phyloP scores from a whole-genome alignment of 106 monocot genomes.

The Platanthera zijinensis region DNA sequence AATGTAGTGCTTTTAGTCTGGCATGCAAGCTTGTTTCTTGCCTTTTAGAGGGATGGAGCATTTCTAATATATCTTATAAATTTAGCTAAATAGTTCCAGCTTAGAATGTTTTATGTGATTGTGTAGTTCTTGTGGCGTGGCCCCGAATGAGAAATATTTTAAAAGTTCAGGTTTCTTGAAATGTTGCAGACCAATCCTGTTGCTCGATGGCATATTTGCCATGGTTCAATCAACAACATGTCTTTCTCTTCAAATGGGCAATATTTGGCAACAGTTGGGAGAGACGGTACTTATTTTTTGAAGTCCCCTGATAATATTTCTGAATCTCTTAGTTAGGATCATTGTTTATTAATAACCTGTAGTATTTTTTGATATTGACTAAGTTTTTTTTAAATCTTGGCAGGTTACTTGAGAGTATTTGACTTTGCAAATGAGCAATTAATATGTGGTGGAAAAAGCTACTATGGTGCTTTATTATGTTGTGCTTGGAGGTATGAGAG shows the following conservation, averaged over 20 bases:
- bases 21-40: too few relatives aligned
- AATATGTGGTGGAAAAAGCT: slow-evolving; percentile 80
- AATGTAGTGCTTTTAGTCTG: too few relatives aligned
- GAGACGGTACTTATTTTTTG: slow-evolving; percentile 51
- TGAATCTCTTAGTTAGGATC: not conserved
- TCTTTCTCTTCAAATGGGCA: slow-evolving; percentile 69
- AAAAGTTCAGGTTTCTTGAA: too few relatives aligned
- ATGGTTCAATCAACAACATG: slow-evolving; percentile 72
- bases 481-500: slow-evolving; percentile 73
- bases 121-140: too few relatives aligned
- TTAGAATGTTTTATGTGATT: too few relatives aligned
- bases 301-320: not conserved
- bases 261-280: slow-evolving; percentile 64
- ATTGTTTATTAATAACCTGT: slow-evolving; percentile 1
- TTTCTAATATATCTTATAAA: too few relatives aligned
- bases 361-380: slow-evolving; percentile 2
- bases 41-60: too few relatives aligned
- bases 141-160: too few relatives aligned
- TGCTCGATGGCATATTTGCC: slow-evolving; percentile 89
- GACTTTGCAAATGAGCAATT: slow-evolving; percentile 64
- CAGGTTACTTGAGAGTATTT: slow-evolving; percentile 87
- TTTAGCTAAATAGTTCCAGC: too few relatives aligned
- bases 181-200: slow-evolving; percentile 71
- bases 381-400: not conserved
- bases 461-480: slow-evolving; percentile 85